These are phyloP conservation scores for Davidsoniella virescens DNA, from an alignment of 2,329 filamentous ascomycete genomes.

Conservation along the genomic window DNA sequence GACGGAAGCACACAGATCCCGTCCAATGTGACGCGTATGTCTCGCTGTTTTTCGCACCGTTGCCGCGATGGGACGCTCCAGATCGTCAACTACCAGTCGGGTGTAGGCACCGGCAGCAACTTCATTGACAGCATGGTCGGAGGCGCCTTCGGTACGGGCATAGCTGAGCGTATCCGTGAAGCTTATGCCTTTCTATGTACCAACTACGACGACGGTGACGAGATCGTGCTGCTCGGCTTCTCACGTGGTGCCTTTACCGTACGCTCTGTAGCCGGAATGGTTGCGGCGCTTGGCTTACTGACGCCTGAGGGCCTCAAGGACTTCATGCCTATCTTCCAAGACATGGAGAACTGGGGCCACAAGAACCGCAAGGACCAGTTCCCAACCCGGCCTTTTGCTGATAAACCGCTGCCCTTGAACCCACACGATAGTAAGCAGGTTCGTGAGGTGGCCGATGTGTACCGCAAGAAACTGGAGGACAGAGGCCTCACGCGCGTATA, in stretches of 20 bases:
- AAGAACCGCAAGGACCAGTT: slow-evolving; percentile 30
- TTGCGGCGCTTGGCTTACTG: slow-evolving; percentile 33
- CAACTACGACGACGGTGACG: slow-evolving; percentile 42
- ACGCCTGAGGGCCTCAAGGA: slow-evolving; percentile 35
- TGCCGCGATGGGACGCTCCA: slow-evolving; percentile 37
- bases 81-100: slow-evolving; percentile 44
- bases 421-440: not conserved
- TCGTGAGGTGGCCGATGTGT: slow-evolving; percentile 23
- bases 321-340: slow-evolving; percentile 40
- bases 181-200: slow-evolving; percentile 46
- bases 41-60: slow-evolving; percentile 35
- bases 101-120: slow-evolving; percentile 38
- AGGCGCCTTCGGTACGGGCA: slow-evolving; percentile 38
- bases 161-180: slow-evolving; percentile 41
- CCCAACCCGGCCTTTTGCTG: slow-evolving; percentile 28
- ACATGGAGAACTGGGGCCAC: slow-evolving; percentile 37
- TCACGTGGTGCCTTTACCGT: slow-evolving; percentile 43
- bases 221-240: slow-evolving; percentile 40
- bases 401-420: slow-evolving; percentile 30
- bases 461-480: slow-evolving; percentile 29
- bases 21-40: slow-evolving; percentile 45
- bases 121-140: slow-evolving; percentile 34
- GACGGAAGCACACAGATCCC: slow-evolving; percentile 34
- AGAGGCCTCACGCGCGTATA: slow-evolving; percentile 26
- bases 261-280: slow-evolving; percentile 38